Evolutionary conservation across 2,329 filamentous ascomycete genomes (phyloP).

Genomic region (Trichocomaceae sp.): DNA sequence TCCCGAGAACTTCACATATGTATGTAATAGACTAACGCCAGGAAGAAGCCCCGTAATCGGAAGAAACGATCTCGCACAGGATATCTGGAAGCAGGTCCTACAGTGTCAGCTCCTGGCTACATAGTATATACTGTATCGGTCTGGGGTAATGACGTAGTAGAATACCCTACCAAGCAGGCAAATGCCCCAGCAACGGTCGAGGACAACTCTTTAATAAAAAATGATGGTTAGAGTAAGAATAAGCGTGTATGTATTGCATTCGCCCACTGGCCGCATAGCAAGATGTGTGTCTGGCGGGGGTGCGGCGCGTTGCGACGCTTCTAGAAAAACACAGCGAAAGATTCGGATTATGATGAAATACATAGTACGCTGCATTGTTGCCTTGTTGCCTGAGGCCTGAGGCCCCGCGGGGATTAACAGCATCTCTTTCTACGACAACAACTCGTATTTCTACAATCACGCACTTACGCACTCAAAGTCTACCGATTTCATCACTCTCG

Average conservation of each 20-base stretch:
- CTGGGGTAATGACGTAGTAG: slow-evolving; percentile 13
- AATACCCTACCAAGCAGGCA: neutral
- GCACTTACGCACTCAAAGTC: neutral
- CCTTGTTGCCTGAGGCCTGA: slow-evolving; percentile 8
- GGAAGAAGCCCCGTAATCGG: neutral
- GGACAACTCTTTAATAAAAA: neutral
- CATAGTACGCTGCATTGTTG: neutral
- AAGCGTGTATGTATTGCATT: neutral
- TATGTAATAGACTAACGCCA: neutral
- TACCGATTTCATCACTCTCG: neutral
- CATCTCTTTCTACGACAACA: neutral
- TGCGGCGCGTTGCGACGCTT: slow-evolving; percentile 15
- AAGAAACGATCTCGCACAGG: neutral
- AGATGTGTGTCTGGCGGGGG: neutral
- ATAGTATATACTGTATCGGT: neutral
- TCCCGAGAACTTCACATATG: neutral
- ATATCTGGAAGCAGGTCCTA: neutral
- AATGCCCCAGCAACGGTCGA: neutral
- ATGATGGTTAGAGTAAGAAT: neutral
- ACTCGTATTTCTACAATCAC: neutral
- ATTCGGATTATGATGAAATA: neutral
- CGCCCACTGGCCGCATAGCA: neutral
- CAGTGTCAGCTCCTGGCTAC: neutral
- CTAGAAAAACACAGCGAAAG: slow-evolving; percentile 14
- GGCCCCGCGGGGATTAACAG: neutral